Conservation (phyloP, 352 stramenopile genomes). For the Phytophthora constricta region DNA sequence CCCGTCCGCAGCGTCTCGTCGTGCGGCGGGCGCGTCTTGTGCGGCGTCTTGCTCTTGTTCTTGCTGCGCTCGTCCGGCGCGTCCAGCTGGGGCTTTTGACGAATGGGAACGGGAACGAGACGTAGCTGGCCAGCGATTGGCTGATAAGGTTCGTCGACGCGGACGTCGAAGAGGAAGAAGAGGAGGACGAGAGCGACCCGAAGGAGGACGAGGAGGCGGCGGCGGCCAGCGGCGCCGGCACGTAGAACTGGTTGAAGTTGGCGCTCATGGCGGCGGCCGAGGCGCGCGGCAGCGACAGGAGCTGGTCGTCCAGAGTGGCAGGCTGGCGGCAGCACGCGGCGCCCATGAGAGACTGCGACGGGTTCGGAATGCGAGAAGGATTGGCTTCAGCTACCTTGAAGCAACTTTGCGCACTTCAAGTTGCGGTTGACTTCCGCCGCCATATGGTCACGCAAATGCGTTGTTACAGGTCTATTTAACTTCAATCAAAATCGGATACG, state of each 20-base stretch:
- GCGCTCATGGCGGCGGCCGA: constrained; percentile 33
- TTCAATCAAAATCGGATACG: neutral
- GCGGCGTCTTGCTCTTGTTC: constrained; percentile 28
- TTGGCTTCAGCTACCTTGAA: too few species aligned
- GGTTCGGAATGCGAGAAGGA: neutral
- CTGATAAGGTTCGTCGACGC: constrained; percentile 37
- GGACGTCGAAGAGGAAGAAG: too few species aligned
- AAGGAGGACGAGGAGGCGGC: constrained; percentile 14
- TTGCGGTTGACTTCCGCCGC: too few species aligned
- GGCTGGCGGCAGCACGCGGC: constrained; percentile 76
- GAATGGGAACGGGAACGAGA: constrained; percentile 83
- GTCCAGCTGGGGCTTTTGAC: constrained; percentile 40
- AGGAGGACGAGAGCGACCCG: neutral
- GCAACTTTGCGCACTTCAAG: too few species aligned
- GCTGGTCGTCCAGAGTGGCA: constrained; percentile 62
- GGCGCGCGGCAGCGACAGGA: constrained; percentile 47
- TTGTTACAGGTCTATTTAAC: neutral
- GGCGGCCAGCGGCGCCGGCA: constrained; percentile 17
- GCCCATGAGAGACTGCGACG: constrained; percentile 54
- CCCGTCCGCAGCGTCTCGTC: neutral
- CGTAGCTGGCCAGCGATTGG: constrained; percentile 75
- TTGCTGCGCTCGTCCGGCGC: constrained; percentile 11
- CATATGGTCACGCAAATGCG: too few species aligned
- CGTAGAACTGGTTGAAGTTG: constrained; percentile 39
- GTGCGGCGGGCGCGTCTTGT: constrained; percentile 3